Conservation (phyloP, 768 basidiomycete genomes). For the Tricholoma saponaceum region DNA sequence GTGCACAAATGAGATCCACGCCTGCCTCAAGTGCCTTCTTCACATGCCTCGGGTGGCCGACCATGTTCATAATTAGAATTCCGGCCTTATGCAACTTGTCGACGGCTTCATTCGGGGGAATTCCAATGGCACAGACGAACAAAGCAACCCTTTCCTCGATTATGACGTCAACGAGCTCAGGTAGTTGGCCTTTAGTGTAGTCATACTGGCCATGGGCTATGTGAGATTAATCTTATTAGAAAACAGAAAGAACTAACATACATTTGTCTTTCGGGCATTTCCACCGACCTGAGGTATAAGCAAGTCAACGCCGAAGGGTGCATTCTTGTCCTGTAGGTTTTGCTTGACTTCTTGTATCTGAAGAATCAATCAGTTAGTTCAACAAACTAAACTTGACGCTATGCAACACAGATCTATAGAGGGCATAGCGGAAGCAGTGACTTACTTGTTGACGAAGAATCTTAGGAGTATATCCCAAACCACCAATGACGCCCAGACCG, state of each 20-base stretch:
- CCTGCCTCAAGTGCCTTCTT: slow-evolving; percentile 77
- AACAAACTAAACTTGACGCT: slow-evolving; percentile 4
- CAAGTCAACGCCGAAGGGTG: slow-evolving; percentile 89
- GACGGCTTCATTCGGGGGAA: slow-evolving; percentile 78
- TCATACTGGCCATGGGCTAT: slow-evolving; percentile 49
- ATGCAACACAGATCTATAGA: not conserved
- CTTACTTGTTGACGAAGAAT: slow-evolving; percentile 72
- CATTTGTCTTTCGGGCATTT: slow-evolving; percentile 87
- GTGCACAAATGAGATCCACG: slow-evolving; percentile 91
- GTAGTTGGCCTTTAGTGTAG: slow-evolving; percentile 85
- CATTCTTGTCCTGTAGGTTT: slow-evolving; percentile 66
- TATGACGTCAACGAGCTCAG: slow-evolving; percentile 84
- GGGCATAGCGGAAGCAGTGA: not conserved
- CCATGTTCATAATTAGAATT: slow-evolving; percentile 92
- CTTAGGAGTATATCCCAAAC: slow-evolving; percentile 82
- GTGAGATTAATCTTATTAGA: not conserved
- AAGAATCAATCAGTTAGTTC: not conserved
- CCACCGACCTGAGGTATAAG: slow-evolving; percentile 86
- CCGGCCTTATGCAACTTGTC: slow-evolving; percentile 81
- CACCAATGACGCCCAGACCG: slow-evolving; percentile 90
- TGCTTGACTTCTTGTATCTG: slow-evolving; percentile 74
- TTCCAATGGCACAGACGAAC: slow-evolving; percentile 89
- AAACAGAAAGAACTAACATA: slow-evolving; percentile 23
- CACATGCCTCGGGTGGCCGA: slow-evolving; percentile 93
- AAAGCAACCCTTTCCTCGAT: slow-evolving; percentile 86